A percentile compares a stretch with the other conserved stretches of the same genome.
These are phyloP conservation scores for Thalassiosira livingstoniorum DNA, from an alignment of 352 stramenopile genomes.

Conservation along the genomic window DNA sequence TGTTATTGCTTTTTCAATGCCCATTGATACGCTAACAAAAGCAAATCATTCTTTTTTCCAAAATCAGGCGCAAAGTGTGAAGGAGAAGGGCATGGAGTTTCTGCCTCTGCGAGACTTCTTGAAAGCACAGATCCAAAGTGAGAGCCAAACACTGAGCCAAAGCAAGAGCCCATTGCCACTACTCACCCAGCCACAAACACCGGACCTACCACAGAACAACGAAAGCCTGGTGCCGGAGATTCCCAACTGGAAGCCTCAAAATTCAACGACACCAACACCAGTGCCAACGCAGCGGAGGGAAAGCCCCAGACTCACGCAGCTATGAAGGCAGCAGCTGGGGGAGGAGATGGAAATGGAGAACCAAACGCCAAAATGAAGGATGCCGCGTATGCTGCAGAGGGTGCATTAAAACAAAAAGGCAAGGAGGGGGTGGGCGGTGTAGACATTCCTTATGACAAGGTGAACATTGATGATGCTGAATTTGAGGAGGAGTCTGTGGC, in stretches of 20 bases:
- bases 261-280: too few species aligned
- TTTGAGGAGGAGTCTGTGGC: not conserved
- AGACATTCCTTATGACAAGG: not conserved
- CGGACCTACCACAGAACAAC: too few species aligned
- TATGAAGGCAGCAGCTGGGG: not conserved
- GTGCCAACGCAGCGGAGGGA: too few species aligned
- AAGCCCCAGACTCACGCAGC: not conserved
- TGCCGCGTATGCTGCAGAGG: too few species aligned
- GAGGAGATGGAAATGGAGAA: not conserved
- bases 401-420: too few species aligned
- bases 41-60: not conserved
- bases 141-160: not conserved
- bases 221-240: too few species aligned
- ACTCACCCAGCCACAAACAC: too few species aligned
- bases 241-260: too few species aligned
- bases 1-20: conserved; percentile 9
- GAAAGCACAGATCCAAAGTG: too few species aligned
- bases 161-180: not conserved
- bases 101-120: too few species aligned
- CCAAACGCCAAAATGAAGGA: too few species aligned
- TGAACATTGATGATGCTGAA: not conserved
- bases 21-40: not conserved
- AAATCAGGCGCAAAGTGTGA: not conserved
- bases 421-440: not conserved
- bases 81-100: not conserved